Conservation (phyloP, 2,329 filamentous ascomycete genomes). For the Colletotrichum salicis region DNA sequence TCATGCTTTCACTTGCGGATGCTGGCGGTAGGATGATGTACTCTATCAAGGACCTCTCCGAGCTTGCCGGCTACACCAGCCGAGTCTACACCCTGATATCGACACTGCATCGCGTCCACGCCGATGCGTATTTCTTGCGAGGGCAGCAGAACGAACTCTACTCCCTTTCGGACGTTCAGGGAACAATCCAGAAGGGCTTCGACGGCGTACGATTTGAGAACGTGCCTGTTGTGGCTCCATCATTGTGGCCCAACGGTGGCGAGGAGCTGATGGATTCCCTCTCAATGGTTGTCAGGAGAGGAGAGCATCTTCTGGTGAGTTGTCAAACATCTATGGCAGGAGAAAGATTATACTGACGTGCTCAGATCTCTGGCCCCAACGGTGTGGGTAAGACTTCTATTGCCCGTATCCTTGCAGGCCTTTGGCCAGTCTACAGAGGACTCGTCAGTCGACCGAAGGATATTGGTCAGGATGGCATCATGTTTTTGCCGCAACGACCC, state of each 20-base stretch:
- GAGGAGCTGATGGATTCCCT: conserved; percentile 91
- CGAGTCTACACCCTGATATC: conserved; percentile 96
- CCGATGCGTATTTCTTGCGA: conserved; percentile 82
- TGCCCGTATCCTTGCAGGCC: conserved; percentile 84
- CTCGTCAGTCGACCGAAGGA: conserved; percentile 87
- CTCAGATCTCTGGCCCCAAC: conserved; percentile 87
- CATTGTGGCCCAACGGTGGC: conserved; percentile 87
- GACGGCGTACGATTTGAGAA: conserved; percentile 94
- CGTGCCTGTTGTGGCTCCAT: conserved; percentile 90
- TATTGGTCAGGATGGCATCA: conserved; percentile 88
- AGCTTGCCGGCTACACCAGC: conserved; percentile 94
- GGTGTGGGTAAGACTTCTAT: conserved; percentile 95
- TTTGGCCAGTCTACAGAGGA: conserved; percentile 97
- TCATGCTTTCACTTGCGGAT: conserved; percentile 97
- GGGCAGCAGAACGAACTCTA: conserved; percentile 81
- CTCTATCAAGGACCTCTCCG: conserved; percentile 96
- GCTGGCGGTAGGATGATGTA: conserved; percentile 99
- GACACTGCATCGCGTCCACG: conserved; percentile 92
- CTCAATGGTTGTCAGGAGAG: conserved; percentile 87
- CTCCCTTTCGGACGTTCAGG: conserved; percentile 90
- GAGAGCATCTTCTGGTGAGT: conserved; percentile 83
- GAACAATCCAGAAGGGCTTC: conserved; percentile 93
- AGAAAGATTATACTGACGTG: conserved; percentile 18
- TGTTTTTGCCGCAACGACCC: conserved; percentile 95
- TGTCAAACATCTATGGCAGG: background rate